Conservation (phyloP, 352 stramenopile species). For the Pythium diclinum region DNA sequence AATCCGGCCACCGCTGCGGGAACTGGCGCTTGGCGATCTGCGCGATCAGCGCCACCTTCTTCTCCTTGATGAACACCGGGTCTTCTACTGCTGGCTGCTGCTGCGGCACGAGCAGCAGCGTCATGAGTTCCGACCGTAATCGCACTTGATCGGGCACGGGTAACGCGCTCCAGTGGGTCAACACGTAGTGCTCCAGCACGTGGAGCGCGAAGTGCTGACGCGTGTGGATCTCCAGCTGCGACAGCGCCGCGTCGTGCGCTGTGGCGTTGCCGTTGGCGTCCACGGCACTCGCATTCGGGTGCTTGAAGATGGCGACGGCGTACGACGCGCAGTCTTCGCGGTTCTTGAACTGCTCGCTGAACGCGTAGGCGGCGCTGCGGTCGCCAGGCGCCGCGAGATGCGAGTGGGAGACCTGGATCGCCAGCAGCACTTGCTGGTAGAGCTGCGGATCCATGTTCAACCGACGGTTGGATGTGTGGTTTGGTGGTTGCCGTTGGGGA, state of each 20-base stretch:
- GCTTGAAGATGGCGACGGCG: slow-evolving; percentile 69
- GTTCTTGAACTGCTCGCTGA: slow-evolving; percentile 75
- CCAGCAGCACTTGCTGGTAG: slow-evolving; percentile 71
- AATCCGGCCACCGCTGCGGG: slow-evolving; percentile 73
- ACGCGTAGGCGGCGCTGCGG: slow-evolving; percentile 57
- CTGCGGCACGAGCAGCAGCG: slow-evolving; percentile 36
- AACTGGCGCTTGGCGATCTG: slow-evolving; percentile 80
- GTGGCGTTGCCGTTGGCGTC: slow-evolving; percentile 17
- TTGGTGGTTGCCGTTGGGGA: background rate
- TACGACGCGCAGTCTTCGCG: slow-evolving; percentile 67
- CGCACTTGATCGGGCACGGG: slow-evolving; percentile 40
- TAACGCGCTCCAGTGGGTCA: slow-evolving; percentile 53
- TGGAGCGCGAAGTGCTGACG: slow-evolving; percentile 80
- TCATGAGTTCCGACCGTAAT: slow-evolving; percentile 56
- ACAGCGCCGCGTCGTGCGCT: slow-evolving; percentile 8
- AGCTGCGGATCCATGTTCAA: slow-evolving; percentile 56
- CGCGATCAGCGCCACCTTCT: slow-evolving; percentile 69
- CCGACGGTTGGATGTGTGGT: background rate
- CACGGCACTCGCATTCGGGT: slow-evolving; percentile 29
- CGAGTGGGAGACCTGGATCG: slow-evolving; percentile 72
- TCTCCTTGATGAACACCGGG: slow-evolving; percentile 70
- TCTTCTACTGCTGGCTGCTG: slow-evolving; percentile 31
- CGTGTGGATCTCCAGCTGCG: slow-evolving; percentile 39
- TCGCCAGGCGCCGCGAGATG: slow-evolving; percentile 40
- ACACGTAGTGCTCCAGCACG: slow-evolving; percentile 67